These are phyloP conservation scores for Pseudocercospora vitis DNA, from an alignment of 2,329 filamentous ascomycete species.

Conservation along the genomic window DNA sequence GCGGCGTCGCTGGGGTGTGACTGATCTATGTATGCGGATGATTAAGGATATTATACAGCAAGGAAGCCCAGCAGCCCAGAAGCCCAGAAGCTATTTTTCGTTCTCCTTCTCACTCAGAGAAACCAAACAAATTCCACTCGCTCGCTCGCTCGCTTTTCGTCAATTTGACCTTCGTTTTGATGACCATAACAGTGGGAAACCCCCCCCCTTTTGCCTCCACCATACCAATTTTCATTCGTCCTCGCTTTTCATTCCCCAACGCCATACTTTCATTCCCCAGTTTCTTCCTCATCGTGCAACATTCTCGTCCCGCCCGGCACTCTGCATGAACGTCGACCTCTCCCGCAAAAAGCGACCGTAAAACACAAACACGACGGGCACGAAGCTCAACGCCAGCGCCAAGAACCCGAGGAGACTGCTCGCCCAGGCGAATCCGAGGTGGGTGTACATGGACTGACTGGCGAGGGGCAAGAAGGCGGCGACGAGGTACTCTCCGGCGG, in stretches of 20 bases:
- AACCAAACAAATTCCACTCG: too few species aligned
- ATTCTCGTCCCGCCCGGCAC: constrained; percentile 10
- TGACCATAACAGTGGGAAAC: too few species aligned
- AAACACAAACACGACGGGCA: constrained; percentile 47
- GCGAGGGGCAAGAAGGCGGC: constrained; percentile 52
- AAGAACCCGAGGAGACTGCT: constrained; percentile 50
- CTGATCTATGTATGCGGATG: not conserved
- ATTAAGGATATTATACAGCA: too few species aligned
- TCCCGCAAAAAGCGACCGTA: constrained; percentile 37
- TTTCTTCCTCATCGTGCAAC: not conserved
- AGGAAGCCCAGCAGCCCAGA: too few species aligned
- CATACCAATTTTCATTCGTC: too few species aligned
- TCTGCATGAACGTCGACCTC: constrained; percentile 38
- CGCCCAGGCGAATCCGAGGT: constrained; percentile 52
- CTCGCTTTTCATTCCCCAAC: too few species aligned
- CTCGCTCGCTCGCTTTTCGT: too few species aligned
- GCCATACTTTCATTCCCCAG: not conserved
- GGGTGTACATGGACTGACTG: constrained; percentile 49
- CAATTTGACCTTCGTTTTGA: too few species aligned
- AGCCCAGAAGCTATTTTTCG: too few species aligned
- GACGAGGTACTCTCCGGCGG: constrained; percentile 51
- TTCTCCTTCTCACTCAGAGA: too few species aligned
- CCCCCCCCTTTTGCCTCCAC: too few species aligned
- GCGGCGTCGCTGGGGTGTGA: constrained; percentile 3
- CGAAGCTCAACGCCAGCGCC: constrained; percentile 45